phyloP scores from a whole-genome alignment of 257 asterid species.

The Solanum phureja region DNA sequence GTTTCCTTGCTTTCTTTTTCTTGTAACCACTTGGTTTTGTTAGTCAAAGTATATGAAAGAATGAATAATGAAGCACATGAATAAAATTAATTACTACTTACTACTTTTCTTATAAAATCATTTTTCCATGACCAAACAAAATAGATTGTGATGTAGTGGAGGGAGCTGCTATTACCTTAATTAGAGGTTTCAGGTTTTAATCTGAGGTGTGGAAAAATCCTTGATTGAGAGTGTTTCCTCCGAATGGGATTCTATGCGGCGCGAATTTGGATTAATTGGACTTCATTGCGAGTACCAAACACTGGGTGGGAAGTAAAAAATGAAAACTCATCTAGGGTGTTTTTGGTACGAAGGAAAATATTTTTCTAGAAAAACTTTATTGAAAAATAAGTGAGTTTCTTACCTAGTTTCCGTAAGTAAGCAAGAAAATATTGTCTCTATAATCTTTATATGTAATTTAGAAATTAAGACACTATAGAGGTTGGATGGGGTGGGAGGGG shows the following conservation, averaged over 20 bases:
- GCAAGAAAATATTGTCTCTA: not conserved
- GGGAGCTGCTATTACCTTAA: too few species aligned
- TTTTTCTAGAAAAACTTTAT: too few species aligned
- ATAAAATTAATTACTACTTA: not conserved
- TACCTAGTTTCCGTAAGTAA: not conserved
- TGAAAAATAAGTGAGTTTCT: not conserved
- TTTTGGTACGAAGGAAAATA: not conserved
- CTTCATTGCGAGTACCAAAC: not conserved
- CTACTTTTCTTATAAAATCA: not conserved
- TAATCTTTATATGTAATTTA: too few species aligned
- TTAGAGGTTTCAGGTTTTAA: not conserved
- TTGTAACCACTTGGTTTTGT: not conserved
- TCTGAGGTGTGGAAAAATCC: not conserved
- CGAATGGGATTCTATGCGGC: accelerated
- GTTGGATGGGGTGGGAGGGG: not conserved
- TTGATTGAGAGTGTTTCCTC: accelerated
- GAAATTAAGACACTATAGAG: too few species aligned
- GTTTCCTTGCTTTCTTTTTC: not conserved
- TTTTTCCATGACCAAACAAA: not conserved
- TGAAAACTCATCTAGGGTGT: not conserved
- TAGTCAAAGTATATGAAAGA: not conserved
- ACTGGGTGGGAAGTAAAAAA: not conserved
- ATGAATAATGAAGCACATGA: not conserved
- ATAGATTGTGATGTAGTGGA: accelerated
- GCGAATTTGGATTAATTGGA: too few species aligned